Base-by-base conservation (phyloP, 257 asterid species). In the Fraxinus quadrangulata region DNA sequence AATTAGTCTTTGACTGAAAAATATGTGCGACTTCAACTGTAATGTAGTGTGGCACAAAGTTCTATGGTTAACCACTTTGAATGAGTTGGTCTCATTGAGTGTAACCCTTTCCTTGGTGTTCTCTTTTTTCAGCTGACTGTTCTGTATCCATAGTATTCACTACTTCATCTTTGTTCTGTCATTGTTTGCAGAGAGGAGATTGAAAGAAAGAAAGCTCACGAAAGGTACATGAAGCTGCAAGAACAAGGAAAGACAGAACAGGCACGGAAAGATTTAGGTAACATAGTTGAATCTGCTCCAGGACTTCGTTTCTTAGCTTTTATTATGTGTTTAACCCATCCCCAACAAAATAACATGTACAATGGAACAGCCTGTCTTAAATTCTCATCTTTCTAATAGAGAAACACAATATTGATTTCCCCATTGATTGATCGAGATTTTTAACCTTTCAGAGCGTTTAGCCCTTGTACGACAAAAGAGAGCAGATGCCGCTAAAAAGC, bases 171-270 rank as follows among this genome's bases (percentile, higher is more conserved):
- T 78, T 37, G 7, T 71, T 51, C 45, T 36, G n/a, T 63, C 69
- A 23, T 82, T 65, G 85, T 71, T 66, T 34, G 56, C 76, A 95
- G 99, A 84, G 99, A 95, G 89, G 99, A 95, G 90, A 87, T 95
- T 78, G 99, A 95, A 87, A 95, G 71, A 80, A 97, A 91, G 86
- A 82, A 81, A 81, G 94, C 99, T 59, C 99, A 92, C 79, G 99
- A 93, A 75, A 89, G 97, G 90, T 93, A 89, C 83, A 95, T 95
- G 99, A 89, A 77, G 96, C 89, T 95, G 83, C 99, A 93, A 86
- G 99, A 95, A 85, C 97, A 93, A 83, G 99, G 99, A 72, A 93
- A 95, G 88, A 95, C 99, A 2, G 99, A 95, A 0, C 97, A 92
- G 82, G 92, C 99, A 39, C 92, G 40, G 90, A 95, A 95, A 79